Conservation (phyloP, 2,329 filamentous ascomycete genomes). For the Claviceps sp. region DNA sequence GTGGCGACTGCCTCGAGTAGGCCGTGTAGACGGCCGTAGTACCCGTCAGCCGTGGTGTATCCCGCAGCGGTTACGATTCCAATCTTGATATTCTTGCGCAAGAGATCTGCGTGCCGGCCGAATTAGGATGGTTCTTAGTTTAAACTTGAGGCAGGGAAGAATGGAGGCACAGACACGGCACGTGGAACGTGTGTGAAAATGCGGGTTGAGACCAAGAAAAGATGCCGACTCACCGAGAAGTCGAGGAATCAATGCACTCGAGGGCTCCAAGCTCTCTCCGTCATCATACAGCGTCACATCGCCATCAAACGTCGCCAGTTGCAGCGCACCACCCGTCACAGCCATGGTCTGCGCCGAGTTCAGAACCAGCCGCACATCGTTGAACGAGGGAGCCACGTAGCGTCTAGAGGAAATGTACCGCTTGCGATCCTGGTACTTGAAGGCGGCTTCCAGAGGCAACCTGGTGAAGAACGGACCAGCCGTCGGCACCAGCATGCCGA, state of each 20-base stretch:
- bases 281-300: constrained; percentile 95
- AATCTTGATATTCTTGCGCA: constrained; percentile 66
- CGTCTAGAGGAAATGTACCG: constrained; percentile 80
- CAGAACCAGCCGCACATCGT: constrained; percentile 82
- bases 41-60: constrained; percentile 76
- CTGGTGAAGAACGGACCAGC: constrained; percentile 91
- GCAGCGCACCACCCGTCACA: constrained; percentile 62
- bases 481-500: constrained; percentile 80
- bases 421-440: constrained; percentile 75
- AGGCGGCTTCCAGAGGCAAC: constrained; percentile 75
- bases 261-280: constrained; percentile 61
- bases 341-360: constrained; percentile 94
- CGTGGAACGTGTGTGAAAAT: too few relatives aligned
- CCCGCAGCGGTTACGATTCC: constrained; percentile 95
- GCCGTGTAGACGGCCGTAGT: constrained; percentile 77
- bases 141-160: neutral
- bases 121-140: neutral
- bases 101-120: constrained; percentile 37
- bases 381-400: constrained; percentile 94
- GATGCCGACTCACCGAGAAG: constrained; percentile 30
- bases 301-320: constrained; percentile 91
- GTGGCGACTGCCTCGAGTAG: constrained; percentile 65
- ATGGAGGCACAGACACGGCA: neutral
- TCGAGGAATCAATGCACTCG: constrained; percentile 62
- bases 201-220: neutral